A percentile compares a stretch with the other conserved stretches of the same genome.
phyloP scores from a whole-genome alignment of 768 basidiomycete genomes.

The Rhizopogon sp. region DNA sequence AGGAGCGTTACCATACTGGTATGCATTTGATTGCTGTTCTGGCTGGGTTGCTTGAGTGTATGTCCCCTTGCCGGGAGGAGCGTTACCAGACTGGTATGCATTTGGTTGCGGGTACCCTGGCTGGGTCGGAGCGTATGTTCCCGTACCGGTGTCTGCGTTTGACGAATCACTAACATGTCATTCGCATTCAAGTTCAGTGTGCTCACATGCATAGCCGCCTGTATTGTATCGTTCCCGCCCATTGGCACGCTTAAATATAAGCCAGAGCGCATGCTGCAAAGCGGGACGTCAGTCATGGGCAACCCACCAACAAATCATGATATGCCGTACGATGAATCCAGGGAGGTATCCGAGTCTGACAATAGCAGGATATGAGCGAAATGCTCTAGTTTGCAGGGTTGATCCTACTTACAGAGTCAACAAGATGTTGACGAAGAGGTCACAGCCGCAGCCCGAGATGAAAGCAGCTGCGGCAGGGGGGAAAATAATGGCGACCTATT shows the following conservation, averaged over 20 bases:
- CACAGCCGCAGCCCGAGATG: conserved; percentile 75
- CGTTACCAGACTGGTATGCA: neutral
- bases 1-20: neutral
- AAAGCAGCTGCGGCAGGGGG: conserved; percentile 75
- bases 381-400: neutral
- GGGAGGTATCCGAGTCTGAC: conserved; percentile 70
- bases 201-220: conserved; percentile 68
- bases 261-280: conserved; percentile 73
- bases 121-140: conserved; percentile 13
- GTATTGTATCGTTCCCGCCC: conserved; percentile 70
- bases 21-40: neutral
- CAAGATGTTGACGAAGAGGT: conserved; percentile 76
- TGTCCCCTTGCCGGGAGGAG: neutral
- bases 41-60: neutral
- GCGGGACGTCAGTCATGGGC: neutral
- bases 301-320: neutral
- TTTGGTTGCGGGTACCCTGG: neutral
- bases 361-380: neutral
- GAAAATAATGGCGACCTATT: conserved; percentile 67
- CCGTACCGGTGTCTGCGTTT: conserved; percentile 20
- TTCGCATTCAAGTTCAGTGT: neutral
- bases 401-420: conserved; percentile 59
- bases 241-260: conserved; percentile 78
- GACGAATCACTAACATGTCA: neutral
- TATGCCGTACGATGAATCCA: conserved; percentile 40